Conservation (phyloP, 805 yeast species). For the Suhomyces sp. region DNA sequence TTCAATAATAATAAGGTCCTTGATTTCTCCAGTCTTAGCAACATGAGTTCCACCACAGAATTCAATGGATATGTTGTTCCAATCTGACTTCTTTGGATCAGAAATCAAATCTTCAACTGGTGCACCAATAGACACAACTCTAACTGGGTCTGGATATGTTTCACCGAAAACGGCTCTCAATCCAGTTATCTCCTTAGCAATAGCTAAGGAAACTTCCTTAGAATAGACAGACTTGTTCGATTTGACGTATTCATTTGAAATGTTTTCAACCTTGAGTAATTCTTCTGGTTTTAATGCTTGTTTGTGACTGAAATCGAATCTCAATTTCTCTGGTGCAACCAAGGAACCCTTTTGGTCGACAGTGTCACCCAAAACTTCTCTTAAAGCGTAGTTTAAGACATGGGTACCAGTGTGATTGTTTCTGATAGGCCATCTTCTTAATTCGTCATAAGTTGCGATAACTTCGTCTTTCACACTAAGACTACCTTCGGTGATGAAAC, state of each 20-base stretch:
- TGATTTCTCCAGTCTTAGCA: constrained; percentile 86
- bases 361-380: constrained; percentile 81
- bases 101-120: constrained; percentile 79
- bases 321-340: constrained; percentile 90
- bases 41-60: constrained; percentile 99
- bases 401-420: constrained; percentile 99
- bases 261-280: constrained; percentile 69
- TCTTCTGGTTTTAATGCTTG: constrained; percentile 74
- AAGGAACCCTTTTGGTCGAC: constrained; percentile 96
- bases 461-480: constrained; percentile 67
- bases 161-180: constrained; percentile 98
- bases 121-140: constrained; percentile 94
- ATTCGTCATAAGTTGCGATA: constrained; percentile 86
- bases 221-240: constrained; percentile 72
- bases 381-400: constrained; percentile 82
- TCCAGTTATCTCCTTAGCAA: constrained; percentile 75
- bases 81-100: constrained; percentile 68
- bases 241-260: constrained; percentile 70
- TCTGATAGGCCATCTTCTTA: constrained; percentile 94
- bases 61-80: constrained; percentile 82
- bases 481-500: constrained; percentile 74
- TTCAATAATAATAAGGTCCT: constrained; percentile 84
- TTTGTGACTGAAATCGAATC: constrained; percentile 96
- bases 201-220: constrained; percentile 72
- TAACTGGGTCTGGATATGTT: constrained; percentile 97